Evolutionary conservation across 1,139 yeast species (phyloP).

Genomic region (Yamadazyma atmosphaerica): DNA sequence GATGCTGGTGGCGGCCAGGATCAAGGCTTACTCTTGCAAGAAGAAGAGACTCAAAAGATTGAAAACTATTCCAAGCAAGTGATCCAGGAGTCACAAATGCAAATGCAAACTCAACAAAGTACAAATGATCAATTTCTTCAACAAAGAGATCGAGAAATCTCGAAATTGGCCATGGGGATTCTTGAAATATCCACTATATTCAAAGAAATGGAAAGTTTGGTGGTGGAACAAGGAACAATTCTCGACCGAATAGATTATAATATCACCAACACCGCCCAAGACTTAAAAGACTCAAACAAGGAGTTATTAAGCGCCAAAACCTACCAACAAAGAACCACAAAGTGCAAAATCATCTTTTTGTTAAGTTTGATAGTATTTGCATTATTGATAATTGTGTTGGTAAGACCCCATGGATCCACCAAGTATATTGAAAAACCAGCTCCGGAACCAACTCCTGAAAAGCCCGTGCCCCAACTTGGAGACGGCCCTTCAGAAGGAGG

Average conservation of each 20-base stretch:
- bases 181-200: conserved; percentile 90
- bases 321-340: conserved; percentile 86
- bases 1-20: conserved; percentile 2
- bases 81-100: conserved; percentile 49
- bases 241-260: conserved; percentile 93
- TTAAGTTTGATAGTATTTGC: conserved; percentile 70
- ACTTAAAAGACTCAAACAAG: conserved; percentile 73
- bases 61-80: conserved; percentile 47
- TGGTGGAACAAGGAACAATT: conserved; percentile 93
- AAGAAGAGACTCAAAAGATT: conserved; percentile 42
- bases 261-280: conserved; percentile 72
- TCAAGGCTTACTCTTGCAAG: conserved; percentile 26
- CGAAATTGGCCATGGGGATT: conserved; percentile 89
- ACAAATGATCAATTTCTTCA: conserved; percentile 34
- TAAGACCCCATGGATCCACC: conserved; percentile 53
- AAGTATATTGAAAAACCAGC: conserved; percentile 26
- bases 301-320: conserved; percentile 74
- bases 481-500: neutral
- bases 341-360: conserved; percentile 82
- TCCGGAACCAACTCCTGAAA: conserved; percentile 3
- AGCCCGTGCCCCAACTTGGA: neutral
- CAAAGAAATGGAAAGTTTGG: conserved; percentile 87
- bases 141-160: conserved; percentile 86
- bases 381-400: conserved; percentile 65
- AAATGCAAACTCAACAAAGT: conserved; percentile 30